These are phyloP conservation scores for Ulota crispa DNA, from an alignment of 225 moss, liverwort and hornwort genomes.

Conservation along the genomic window DNA sequence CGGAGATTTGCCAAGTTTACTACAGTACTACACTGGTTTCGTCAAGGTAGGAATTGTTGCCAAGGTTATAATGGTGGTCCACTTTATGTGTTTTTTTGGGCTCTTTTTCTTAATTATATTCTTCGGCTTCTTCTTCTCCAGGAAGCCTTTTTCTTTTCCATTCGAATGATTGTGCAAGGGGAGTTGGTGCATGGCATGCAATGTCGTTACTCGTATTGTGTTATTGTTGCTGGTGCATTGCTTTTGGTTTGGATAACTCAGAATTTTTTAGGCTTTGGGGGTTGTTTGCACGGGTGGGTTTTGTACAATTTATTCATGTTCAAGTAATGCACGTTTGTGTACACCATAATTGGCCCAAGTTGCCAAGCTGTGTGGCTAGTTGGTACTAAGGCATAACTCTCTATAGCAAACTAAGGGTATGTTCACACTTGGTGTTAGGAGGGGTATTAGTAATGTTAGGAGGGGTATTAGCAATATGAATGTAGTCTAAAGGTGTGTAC, in stretches of 20 bases:
- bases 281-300: neutral
- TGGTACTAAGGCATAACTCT: too few species aligned
- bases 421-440: too few species aligned
- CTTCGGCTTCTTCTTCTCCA: slow-evolving; percentile 24
- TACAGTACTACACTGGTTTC: neutral
- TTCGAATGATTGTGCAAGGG: slow-evolving; percentile 12
- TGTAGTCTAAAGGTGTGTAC: too few species aligned
- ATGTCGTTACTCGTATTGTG: neutral
- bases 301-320: neutral
- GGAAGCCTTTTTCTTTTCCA: slow-evolving; percentile 31
- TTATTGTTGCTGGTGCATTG: neutral
- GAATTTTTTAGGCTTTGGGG: neutral
- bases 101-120: neutral
- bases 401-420: too few species aligned
- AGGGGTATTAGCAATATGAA: too few species aligned
- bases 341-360: too few species aligned
- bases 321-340: neutral
- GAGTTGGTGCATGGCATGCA: neutral
- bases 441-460: too few species aligned
- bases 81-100: neutral
- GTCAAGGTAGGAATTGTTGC: slow-evolving; percentile 5
- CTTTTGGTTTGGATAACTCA: neutral
- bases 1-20: slow-evolving; percentile 2
- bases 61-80: neutral
- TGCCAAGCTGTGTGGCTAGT: neutral